Evolutionary conservation across 164 flowering plant genomes (phyloP), one percentile per base, ranked within the genome.

Genomic region (Cinnamomum chago): DNA sequence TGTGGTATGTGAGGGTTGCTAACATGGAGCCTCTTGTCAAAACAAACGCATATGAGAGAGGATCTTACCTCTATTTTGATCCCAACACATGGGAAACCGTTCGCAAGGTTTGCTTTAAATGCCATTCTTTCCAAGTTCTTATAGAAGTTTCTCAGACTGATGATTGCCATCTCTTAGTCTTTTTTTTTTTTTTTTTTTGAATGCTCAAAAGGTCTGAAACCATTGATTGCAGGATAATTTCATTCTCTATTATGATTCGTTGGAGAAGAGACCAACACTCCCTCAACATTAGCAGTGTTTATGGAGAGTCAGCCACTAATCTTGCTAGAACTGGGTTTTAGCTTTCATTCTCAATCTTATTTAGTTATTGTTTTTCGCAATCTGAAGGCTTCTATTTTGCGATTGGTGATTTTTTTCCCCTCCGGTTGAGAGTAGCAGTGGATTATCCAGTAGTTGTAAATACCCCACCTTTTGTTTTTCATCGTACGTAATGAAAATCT

Each of bases 261-360:
- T 85, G 68, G 88, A 85, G 76, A 82, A 81, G 75, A 77, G 82
- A 79, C 85, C 86, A 5, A 13, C 70, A n/a, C 69, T 82, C 28
- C 81, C 83, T 28, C 84, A 76, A 50, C 78, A 76, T 51, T 79
- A 78, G 76, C 62, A 24, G 22, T 13, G 35, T 22, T 52, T 30
- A 30, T 30, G 30, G 40, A 17, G 40, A 22, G 28, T 24, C 27
- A 7, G 68, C n/a, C 50, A 66, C 30, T 66, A 30, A 66, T 66
- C 40, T 66, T 30, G 17, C 6, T 30, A 15, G 5, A 27, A 28
- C 2, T 30, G 22, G 6, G 40, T 66, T 17, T 66, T 30, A 66
- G 35, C 35, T 28, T 66, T 27, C 9, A 27, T 66, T 66, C 68
- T 66, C 68, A 27, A 18, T 27, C 30, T 12, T 33, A 33, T 27